These are phyloP conservation scores for Rubia yunnanensis DNA, from an alignment of 257 asterid species.

Conservation along the genomic window DNA sequence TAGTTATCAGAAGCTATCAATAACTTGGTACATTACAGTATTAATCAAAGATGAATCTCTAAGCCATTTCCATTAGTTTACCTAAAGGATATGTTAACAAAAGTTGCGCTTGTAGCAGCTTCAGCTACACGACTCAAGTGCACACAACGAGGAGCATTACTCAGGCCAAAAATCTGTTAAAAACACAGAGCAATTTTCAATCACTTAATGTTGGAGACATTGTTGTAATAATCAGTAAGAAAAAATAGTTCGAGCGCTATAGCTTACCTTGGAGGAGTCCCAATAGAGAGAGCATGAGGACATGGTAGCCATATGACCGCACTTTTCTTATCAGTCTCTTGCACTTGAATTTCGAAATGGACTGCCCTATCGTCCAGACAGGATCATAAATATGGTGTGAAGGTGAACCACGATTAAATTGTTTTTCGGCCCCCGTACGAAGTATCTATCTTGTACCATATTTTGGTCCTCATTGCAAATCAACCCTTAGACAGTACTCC, in stretches of 20 bases:
- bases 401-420: background rate
- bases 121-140: background rate
- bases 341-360: background rate
- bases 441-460: too few relatives aligned
- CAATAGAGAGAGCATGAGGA: background rate
- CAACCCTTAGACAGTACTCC: too few relatives aligned
- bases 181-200: background rate
- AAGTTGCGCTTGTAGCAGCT: background rate
- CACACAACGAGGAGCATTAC: background rate
- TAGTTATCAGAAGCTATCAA: background rate
- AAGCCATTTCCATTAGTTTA: background rate
- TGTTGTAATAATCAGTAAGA: too few relatives aligned
- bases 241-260: background rate
- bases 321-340: slow-evolving; percentile 4
- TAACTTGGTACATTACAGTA: background rate
- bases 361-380: background rate
- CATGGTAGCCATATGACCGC: slow-evolving; percentile 1
- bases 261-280: slow-evolving; percentile 3
- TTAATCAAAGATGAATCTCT: background rate
- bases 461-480: too few relatives aligned
- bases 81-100: background rate
- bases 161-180: background rate
- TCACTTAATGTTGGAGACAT: background rate
- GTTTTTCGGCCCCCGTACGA: too few relatives aligned
- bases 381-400: background rate